Evolutionary conservation across 805 yeast species (phyloP), one percentile per base, ranked within the genome.

Genomic region (Sporopachydermia quercuum): DNA sequence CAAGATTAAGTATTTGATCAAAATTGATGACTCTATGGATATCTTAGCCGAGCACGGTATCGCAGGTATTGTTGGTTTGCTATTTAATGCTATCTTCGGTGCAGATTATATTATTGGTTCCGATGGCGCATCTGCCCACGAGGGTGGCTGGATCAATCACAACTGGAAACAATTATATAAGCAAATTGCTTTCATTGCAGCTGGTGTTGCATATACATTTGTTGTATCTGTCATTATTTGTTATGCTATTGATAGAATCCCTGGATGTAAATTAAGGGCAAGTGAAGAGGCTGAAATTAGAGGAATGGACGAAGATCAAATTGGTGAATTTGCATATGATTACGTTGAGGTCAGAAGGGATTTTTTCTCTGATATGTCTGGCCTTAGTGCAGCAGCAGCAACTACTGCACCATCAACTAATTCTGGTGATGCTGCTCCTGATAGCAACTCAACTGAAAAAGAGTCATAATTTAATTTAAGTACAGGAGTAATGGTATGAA

Each of bases 301-400:
- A 19, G 98, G 98, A 42, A 72, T 87, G 63, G 98, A 89, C 58
- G 96, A 87, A 58, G 94, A 85, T 61, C 96, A 89, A 62, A 83
- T 89, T 49, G 98, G 97, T 39, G 98, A 89, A 61, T 89, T 87
- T 61, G 97, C 97, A n/a, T 89, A 89, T 58, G 97, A 89, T 60
- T 89, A 86, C 55, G 96, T 89, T 42, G 98, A 89, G 65, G 93
- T 89, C 11, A 75, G 97, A 60, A 74, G 97, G 57, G 95, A 87
- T 62, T 89, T 78, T 58, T 69, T 77, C 30, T 23, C 30, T 23
- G 30, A 23, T 23, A 23, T 51, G 74, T 69, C 47, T 66, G 71
- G 71, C 30, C 8, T 23, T 23, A n/a, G 13, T 23, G 30, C 30
- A 8, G 13, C 30, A n/a, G 30, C 30, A 8, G 30, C 30, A 8